These are phyloP conservation scores for Fusarium sp. DNA, from an alignment of 2,329 filamentous ascomycete species.

Conservation along the genomic window DNA sequence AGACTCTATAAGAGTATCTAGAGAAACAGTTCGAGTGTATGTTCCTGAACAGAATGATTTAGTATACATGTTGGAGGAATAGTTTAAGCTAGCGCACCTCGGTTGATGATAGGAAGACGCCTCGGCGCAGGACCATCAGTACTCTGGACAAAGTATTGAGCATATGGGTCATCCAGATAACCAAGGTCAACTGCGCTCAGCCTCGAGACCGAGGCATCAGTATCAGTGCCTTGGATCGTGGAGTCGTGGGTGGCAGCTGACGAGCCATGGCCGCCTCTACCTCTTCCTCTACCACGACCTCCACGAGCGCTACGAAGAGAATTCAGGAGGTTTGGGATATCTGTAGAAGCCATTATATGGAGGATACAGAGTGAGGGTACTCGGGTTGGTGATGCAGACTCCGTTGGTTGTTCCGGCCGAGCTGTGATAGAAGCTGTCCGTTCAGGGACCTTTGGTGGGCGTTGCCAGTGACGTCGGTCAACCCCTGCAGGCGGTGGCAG, in stretches of 20 bases:
- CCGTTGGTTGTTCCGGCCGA: constrained; percentile 21
- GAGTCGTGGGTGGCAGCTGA: constrained; percentile 70
- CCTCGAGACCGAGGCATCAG: constrained; percentile 89
- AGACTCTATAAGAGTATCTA: constrained; percentile 80
- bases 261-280: constrained; percentile 53
- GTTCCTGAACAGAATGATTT: constrained; percentile 72
- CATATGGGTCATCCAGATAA: constrained; percentile 87
- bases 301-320: constrained; percentile 64
- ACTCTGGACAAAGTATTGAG: constrained; percentile 73
- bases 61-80: constrained; percentile 20
- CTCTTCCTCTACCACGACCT: constrained; percentile 49
- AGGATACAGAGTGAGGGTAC: constrained; percentile 6
- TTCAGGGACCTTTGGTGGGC: constrained; percentile 5
- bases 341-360: constrained; percentile 72
- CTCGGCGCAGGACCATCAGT: constrained; percentile 65
- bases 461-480: constrained; percentile 30
- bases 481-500: constrained; percentile 5
- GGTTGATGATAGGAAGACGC: constrained; percentile 91
- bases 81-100: constrained; percentile 69
- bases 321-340: constrained; percentile 81
- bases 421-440: neutral
- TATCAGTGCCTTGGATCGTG: constrained; percentile 89
- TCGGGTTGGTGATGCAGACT: constrained; percentile 3
- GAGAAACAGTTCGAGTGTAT: constrained; percentile 87
- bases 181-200: constrained; percentile 88